A percentile compares a stretch with the other conserved stretches of the same genome.
Conservation (phyloP, 2,329 filamentous ascomycete species). For the Cercospora zeina region DNA sequence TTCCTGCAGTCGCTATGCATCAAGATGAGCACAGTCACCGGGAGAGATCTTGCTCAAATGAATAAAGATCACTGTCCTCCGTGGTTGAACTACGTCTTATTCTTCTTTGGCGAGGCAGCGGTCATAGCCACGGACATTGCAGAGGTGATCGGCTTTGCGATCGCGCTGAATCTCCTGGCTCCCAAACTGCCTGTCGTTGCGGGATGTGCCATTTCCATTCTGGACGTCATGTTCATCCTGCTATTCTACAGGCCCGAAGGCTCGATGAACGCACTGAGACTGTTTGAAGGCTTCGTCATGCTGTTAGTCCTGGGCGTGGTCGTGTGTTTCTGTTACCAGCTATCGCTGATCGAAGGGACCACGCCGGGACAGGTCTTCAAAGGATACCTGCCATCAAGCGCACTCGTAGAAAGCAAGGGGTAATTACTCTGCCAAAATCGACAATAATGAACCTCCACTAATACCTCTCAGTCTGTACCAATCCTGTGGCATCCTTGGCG, state of each 20-base stretch:
- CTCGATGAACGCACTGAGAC: slow-evolving; percentile 58
- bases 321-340: slow-evolving; percentile 68
- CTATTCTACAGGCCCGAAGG: slow-evolving; percentile 64
- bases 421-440: slow-evolving; percentile 32
- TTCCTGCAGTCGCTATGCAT: slow-evolving; percentile 68
- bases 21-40: slow-evolving; percentile 55
- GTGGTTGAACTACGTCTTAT: slow-evolving; percentile 57
- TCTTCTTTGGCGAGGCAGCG: slow-evolving; percentile 57
- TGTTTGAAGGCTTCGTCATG: slow-evolving; percentile 66
- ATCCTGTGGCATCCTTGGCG: slow-evolving; percentile 73
- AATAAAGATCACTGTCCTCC: slow-evolving; percentile 52
- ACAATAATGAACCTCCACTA: neutral
- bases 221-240: slow-evolving; percentile 67
- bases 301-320: slow-evolving; percentile 67
- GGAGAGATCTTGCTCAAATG: slow-evolving; percentile 53
- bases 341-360: slow-evolving; percentile 61
- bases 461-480: slow-evolving; percentile 56
- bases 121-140: slow-evolving; percentile 62
- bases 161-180: slow-evolving; percentile 64
- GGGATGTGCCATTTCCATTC: slow-evolving; percentile 67
- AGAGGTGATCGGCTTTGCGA: slow-evolving; percentile 69
- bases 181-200: slow-evolving; percentile 65
- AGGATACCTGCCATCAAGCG: slow-evolving; percentile 64
- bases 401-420: slow-evolving; percentile 60
- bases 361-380: slow-evolving; percentile 61